Percentiles rank a stretch among this genome's conserved stretches.
Evolutionary conservation across 306 rosid genomes (phyloP).

Genomic region (Vicia villosa): DNA sequence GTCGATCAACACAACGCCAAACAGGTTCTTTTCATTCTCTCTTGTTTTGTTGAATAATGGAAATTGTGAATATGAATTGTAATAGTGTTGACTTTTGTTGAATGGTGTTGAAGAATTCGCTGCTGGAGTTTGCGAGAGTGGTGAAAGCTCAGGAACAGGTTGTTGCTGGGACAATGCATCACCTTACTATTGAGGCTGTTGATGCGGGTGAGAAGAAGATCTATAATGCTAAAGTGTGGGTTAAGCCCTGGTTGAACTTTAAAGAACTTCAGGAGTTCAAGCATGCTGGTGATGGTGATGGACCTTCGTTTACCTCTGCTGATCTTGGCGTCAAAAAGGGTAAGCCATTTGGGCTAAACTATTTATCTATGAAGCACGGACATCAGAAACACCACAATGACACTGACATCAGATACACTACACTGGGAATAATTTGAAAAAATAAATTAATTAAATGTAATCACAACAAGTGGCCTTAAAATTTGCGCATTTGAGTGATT

Average conservation of each 20-base stretch:
- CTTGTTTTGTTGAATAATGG: no score
- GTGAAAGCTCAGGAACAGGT: constrained; percentile 73
- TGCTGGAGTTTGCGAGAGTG: constrained; percentile 74
- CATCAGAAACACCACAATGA: no score
- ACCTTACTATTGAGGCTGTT: constrained; percentile 69
- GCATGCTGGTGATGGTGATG: constrained; percentile 52
- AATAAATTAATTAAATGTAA: no score
- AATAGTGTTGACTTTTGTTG: constrained; percentile 25
- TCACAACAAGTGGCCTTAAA: no score
- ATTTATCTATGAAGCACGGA: neutral
- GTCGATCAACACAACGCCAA: constrained; percentile 78
- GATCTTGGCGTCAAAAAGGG: constrained; percentile 79
- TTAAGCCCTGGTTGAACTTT: constrained; percentile 79
- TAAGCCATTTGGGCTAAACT: constrained; percentile 27
- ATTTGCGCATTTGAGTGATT: no score
- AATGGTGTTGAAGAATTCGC: constrained; percentile 48
- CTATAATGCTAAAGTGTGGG: constrained; percentile 93
- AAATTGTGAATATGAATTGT: no score
- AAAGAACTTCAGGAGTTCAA: constrained; percentile 86
- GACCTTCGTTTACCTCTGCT: constrained; percentile 51
- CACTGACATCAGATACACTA: no score
- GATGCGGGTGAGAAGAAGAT: constrained; percentile 78
- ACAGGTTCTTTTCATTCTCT: constrained; percentile 44
- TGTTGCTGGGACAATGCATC: constrained; percentile 79
- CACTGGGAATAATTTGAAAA: no score